These are phyloP conservation scores for Parsonsia alboflavescens DNA, from an alignment of 257 asterid genomes.

Conservation along the genomic window DNA sequence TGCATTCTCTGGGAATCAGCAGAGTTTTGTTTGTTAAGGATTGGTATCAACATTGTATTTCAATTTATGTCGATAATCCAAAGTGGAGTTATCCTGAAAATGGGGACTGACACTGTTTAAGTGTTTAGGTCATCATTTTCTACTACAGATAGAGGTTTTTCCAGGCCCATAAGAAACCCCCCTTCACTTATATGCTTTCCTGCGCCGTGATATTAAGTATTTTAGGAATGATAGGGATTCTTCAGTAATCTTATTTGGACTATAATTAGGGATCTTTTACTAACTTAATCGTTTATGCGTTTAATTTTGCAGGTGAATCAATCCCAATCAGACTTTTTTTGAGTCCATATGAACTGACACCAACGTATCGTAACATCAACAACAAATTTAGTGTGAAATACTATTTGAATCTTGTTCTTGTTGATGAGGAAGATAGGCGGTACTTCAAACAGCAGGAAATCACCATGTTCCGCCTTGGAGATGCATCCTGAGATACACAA, in stretches of 20 bases:
- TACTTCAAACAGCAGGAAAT: conserved; percentile 96
- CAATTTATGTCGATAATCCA: neutral
- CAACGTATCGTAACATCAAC: conserved; percentile 84
- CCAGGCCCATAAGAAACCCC: no score
- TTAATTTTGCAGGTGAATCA: conserved; percentile 73
- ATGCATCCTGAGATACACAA: conserved; percentile 36
- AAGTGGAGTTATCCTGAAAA: neutral
- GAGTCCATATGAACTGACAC: conserved; percentile 96
- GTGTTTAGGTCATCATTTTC: no score
- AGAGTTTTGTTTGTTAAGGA: neutral
- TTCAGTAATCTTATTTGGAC: neutral
- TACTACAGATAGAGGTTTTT: no score
- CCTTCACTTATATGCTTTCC: no score
- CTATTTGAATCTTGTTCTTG: conserved; percentile 92
- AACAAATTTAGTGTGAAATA: conserved; percentile 94
- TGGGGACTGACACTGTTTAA: no score
- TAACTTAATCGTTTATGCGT: conserved; percentile 8
- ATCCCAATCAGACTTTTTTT: conserved; percentile 90
- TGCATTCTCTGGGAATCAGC: neutral
- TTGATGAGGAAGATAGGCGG: conserved; percentile 96
- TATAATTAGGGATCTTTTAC: neutral
- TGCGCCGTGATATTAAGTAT: neutral
- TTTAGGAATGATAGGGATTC: neutral
- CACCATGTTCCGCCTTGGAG: conserved; percentile 75
- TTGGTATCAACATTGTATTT: neutral